phyloP scores from a whole-genome alignment of 2,329 filamentous ascomycete species.

The Beauveria australis region DNA sequence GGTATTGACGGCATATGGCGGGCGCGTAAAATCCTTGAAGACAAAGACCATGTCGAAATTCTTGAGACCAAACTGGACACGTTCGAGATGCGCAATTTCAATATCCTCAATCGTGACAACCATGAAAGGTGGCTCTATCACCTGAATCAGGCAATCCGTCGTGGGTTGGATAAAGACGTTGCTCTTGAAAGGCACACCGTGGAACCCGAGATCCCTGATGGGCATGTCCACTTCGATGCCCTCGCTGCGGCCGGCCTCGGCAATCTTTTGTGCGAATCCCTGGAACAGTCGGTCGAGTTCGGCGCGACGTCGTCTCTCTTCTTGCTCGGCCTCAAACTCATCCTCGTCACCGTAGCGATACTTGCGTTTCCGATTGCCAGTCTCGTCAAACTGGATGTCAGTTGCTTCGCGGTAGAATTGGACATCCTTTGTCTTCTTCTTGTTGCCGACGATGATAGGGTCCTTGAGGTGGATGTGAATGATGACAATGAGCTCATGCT shows the following conservation, averaged over 20 bases:
- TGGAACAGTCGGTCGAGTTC: slow-evolving; percentile 95
- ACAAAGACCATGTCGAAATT: slow-evolving; percentile 99
- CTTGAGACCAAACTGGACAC: slow-evolving; percentile 93
- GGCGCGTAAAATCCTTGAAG: slow-evolving; percentile 92
- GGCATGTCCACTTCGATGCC: slow-evolving; percentile 92
- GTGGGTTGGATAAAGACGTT: slow-evolving; percentile 95
- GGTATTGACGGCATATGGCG: slow-evolving; percentile 92
- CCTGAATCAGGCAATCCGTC: slow-evolving; percentile 92
- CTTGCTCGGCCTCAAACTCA: slow-evolving; percentile 96
- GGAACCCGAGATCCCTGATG: slow-evolving; percentile 92
- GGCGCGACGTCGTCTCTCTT: slow-evolving; percentile 84
- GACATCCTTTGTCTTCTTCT: slow-evolving; percentile 96
- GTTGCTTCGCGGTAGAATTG: slow-evolving; percentile 98
- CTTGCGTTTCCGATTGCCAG: slow-evolving; percentile 93
- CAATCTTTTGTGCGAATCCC: slow-evolving; percentile 93
- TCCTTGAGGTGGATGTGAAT: slow-evolving; percentile 98
- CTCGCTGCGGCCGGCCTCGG: slow-evolving; percentile 86
- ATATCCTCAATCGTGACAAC: slow-evolving; percentile 93
- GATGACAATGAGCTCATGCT: slow-evolving; percentile 92
- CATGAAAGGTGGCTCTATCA: slow-evolving; percentile 94
- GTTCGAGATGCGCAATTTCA: slow-evolving; percentile 90
- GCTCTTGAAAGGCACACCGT: slow-evolving; percentile 89
- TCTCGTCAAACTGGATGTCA: slow-evolving; percentile 98
- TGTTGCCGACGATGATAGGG: slow-evolving; percentile 93
- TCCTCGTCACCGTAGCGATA: slow-evolving; percentile 97